Base-by-base conservation (phyloP, 2,329 filamentous ascomycete species). In the Rhynchosporium secalis region DNA sequence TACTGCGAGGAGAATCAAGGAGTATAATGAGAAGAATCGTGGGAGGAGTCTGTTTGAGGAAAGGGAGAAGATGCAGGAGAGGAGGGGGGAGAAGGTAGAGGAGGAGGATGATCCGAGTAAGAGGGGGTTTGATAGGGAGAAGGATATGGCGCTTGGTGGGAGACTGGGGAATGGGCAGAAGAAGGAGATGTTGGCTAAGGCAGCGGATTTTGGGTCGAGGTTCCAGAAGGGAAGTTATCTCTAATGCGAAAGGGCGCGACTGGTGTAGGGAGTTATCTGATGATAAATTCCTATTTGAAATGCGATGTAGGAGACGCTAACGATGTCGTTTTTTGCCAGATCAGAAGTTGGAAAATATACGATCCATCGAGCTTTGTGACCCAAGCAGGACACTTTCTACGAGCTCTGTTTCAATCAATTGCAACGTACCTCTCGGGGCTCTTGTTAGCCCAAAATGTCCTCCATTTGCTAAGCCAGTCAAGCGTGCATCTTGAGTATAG, bases 41-140 rank as follows among this genome's bases (percentile, higher is more conserved):
- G 83, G 82, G 3, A 81, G 78, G 72, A 87, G 82, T 65, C 76
- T 89, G 49, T 83, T 85, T 66, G 84, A 86, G 67, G 71, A 77
- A 75, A 73, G 64, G 38, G 55, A 65, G 63, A 49, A 36, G 8
- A 60, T 58, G 74, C 72, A 66, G 49, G 65, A 66, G 52, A 68
- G 56, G 33, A 67, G 62, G 15, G 63, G 68, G 4, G 79, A 82
- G 26, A 86, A 87, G 6, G 79, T 83, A 20, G 20, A 20, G 20
- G 86, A 87, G 65, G 86, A 91, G 66, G 91, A 95, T 76, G 93
- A 98, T 73, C 94, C 95, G 0, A 96, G 92, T 75, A 89, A 90
- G 76, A 82, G 94, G 64, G 89, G 86, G 0, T 98, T 98, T 76
- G 92, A 97, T 77, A 83, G 87, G 66, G 91, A 97, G 75, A 98